phyloP scores from a whole-genome alignment of 208 protist genomes.

The Acanthamoeba royreba region DNA sequence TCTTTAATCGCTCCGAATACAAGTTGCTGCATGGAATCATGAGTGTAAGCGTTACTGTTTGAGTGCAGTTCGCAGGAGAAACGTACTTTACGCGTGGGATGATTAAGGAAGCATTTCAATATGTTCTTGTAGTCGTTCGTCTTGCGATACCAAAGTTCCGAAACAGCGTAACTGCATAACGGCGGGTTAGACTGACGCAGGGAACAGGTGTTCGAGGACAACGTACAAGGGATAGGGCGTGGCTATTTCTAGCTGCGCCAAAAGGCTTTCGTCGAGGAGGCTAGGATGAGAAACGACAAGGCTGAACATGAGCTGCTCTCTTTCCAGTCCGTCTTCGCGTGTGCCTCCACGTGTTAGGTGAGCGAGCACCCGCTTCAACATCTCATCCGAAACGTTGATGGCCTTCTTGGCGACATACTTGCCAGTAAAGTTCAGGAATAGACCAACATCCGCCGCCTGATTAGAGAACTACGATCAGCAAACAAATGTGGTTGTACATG shows the following conservation, averaged over 20 bases:
- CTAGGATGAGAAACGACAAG: neutral
- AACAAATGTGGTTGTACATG: neutral
- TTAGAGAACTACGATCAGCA: neutral
- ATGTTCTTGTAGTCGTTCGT: neutral
- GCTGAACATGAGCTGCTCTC: constrained; percentile 8
- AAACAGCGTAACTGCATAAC: neutral
- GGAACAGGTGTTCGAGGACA: neutral
- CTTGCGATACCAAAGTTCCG: constrained; percentile 20
- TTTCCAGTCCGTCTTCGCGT: neutral
- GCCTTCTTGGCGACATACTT: neutral
- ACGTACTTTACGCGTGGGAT: neutral
- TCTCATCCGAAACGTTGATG: constrained; percentile 19
- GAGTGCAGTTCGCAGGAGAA: neutral
- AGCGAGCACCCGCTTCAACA: neutral
- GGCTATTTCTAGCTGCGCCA: neutral
- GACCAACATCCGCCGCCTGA: neutral
- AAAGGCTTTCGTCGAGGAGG: neutral
- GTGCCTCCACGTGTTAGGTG: neutral
- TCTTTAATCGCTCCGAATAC: neutral
- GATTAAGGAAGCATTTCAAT: constrained; percentile 23
- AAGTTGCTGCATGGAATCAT: neutral
- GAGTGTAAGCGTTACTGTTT: too few relatives aligned
- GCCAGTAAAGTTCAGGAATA: neutral
- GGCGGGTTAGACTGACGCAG: neutral
- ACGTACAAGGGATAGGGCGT: constrained; percentile 20